Percentiles rank a stretch among this genome's conserved stretches.
Conservation (phyloP, 1,139 yeast species). For the Yamadazyma siamensis region DNA sequence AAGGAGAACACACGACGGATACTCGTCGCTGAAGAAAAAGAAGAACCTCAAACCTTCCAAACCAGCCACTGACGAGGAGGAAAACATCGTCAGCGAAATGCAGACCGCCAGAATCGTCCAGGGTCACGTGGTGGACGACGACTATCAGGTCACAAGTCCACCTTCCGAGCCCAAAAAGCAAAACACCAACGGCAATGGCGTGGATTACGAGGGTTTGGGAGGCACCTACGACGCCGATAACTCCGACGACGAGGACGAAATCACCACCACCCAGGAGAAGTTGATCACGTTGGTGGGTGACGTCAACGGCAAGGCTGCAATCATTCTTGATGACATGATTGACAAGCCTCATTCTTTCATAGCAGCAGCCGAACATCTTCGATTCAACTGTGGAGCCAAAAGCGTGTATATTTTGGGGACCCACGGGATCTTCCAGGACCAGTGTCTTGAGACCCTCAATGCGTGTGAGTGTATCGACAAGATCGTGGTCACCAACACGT, state of each 20-base stretch:
- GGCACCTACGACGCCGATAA: constrained; percentile 76
- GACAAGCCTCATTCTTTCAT: constrained; percentile 92
- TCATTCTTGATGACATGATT: constrained; percentile 93
- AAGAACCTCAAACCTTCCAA: constrained; percentile 29
- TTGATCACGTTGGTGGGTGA: constrained; percentile 95
- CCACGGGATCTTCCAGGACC: constrained; percentile 89
- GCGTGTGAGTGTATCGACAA: constrained; percentile 79
- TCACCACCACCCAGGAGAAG: constrained; percentile 70
- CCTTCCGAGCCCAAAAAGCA: constrained; percentile 1
- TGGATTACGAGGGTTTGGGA: constrained; percentile 60
- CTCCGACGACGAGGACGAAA: constrained; percentile 87
- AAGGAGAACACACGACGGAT: constrained; percentile 79
- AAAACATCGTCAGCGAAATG: constrained; percentile 74
- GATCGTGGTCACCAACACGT: constrained; percentile 93
- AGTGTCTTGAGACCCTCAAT: constrained; percentile 76
- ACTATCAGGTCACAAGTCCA: constrained; percentile 31
- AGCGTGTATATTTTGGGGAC: constrained; percentile 90
- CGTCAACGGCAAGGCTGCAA: constrained; percentile 86
- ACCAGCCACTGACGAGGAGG: constrained; percentile 44
- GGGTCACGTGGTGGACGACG: constrained; percentile 97
- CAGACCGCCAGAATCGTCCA: constrained; percentile 95
- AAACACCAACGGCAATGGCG: constrained; percentile 1
- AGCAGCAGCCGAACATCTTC: constrained; percentile 96
- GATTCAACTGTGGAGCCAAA: constrained; percentile 92
- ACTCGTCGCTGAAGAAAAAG: constrained; percentile 35